These are phyloP conservation scores for Diaporthe batatas DNA, from an alignment of 2,329 filamentous ascomycete genomes.

Conservation along the genomic window DNA sequence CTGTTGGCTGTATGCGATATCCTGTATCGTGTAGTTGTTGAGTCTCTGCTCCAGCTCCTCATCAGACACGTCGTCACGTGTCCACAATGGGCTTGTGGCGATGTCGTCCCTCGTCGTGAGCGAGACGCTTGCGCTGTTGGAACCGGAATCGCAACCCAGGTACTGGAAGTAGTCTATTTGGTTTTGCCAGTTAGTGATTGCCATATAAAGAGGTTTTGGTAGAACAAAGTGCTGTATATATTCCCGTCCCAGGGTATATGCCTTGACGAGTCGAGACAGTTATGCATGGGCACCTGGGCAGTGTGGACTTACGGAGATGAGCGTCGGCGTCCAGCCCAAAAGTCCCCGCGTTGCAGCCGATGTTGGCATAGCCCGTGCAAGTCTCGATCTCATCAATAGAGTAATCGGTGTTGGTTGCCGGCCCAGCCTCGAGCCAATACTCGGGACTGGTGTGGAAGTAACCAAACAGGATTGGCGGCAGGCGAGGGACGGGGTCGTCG, in stretches of 20 bases:
- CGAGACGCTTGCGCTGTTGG: conserved; percentile 49
- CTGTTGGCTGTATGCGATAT: conserved; percentile 36
- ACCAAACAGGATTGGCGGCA: conserved; percentile 70
- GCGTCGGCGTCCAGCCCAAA: conserved; percentile 58
- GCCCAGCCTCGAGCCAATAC: conserved; percentile 69
- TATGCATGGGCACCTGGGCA: neutral
- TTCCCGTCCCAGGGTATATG: neutral
- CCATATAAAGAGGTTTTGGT: neutral
- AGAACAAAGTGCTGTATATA: neutral
- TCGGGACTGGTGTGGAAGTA: conserved; percentile 79
- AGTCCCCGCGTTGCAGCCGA: conserved; percentile 65
- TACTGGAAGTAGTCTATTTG: conserved; percentile 59
- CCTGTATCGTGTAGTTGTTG: conserved; percentile 47
- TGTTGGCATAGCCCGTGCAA: conserved; percentile 63
- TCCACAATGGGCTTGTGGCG: conserved; percentile 4
- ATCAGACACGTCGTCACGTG: conserved; percentile 47
- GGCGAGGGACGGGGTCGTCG: conserved; percentile 75
- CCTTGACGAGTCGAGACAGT: neutral
- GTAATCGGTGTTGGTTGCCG: conserved; percentile 53
- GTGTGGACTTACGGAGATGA: conserved; percentile 52
- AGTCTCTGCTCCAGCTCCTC: conserved; percentile 56
- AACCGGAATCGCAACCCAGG: conserved; percentile 54
- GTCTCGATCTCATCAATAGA: conserved; percentile 56
- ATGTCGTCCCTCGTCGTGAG: conserved; percentile 43
- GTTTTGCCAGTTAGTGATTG: conserved; percentile 7